phyloP scores from a whole-genome alignment of 179 eudicot genomes.

The Patellifolia procumbens region DNA sequence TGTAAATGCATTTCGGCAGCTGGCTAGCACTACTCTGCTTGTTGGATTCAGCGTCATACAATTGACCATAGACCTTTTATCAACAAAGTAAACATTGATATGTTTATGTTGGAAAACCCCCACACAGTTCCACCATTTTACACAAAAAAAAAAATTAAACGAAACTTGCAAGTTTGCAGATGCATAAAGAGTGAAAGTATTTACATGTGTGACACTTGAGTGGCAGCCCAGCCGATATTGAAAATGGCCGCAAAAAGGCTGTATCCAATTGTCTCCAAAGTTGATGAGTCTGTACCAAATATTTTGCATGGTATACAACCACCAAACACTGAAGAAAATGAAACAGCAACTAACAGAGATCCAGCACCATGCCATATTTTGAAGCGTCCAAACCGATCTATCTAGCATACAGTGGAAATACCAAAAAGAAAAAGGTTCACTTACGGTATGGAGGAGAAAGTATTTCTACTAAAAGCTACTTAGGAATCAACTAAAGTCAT shows the following conservation, averaged over 20 bases:
- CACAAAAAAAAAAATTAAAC: neutral
- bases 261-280: slow-evolving; percentile 77
- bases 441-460: neutral
- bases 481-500: neutral
- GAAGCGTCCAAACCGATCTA: slow-evolving; percentile 92
- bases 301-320: slow-evolving; percentile 85
- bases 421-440: neutral
- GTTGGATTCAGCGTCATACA: slow-evolving; percentile 85
- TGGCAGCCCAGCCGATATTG: slow-evolving; percentile 94
- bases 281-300: slow-evolving; percentile 60
- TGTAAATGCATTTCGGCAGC: slow-evolving; percentile 96
- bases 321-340: slow-evolving; percentile 96
- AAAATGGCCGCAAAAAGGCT: slow-evolving; percentile 86
- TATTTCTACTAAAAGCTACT: neutral
- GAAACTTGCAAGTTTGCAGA: slow-evolving; percentile 3
- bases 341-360: slow-evolving; percentile 79
- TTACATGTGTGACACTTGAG: slow-evolving; percentile 99
- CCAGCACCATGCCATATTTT: slow-evolving; percentile 96
- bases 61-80: slow-evolving; percentile 93
- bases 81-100: slow-evolving; percentile 3
- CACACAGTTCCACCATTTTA: neutral
- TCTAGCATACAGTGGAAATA: slow-evolving; percentile 41
- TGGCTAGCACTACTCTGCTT: slow-evolving; percentile 83
- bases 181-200: slow-evolving; percentile 8
- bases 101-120: neutral